Conservation (phyloP, 495 filamentous ascomycete species). For the Aspergillus biplanus region DNA sequence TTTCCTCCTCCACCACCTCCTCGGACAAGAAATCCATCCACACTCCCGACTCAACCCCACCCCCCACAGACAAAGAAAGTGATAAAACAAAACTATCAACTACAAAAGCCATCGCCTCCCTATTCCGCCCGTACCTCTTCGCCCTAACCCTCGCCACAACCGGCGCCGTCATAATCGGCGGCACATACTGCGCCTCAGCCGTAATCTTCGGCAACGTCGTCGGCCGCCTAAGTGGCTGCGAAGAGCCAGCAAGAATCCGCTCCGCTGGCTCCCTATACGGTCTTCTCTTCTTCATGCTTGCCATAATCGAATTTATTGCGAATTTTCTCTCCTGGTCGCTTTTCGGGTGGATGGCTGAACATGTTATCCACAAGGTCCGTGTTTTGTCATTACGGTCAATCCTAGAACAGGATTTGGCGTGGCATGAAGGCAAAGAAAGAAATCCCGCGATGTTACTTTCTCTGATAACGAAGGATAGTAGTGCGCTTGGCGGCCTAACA, state of each 20-base stretch:
- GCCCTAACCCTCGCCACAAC: neutral
- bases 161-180: slow-evolving; percentile 26
- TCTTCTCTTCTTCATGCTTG: slow-evolving; percentile 55
- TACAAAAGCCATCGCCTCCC: neutral
- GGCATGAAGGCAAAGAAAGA: slow-evolving; percentile 50
- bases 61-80: too few species aligned
- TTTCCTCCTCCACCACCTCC: too few species aligned
- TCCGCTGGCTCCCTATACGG: slow-evolving; percentile 49
- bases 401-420: slow-evolving; percentile 50
- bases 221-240: slow-evolving; percentile 43
- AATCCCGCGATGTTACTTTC: slow-evolving; percentile 47
- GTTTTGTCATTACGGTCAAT: slow-evolving; percentile 51
- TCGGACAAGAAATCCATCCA: too few species aligned
- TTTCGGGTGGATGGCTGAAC: slow-evolving; percentile 54
- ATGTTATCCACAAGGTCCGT: slow-evolving; percentile 49
- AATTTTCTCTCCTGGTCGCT: slow-evolving; percentile 47
- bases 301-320: slow-evolving; percentile 49
- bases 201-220: slow-evolving; percentile 56
- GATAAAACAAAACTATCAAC: too few species aligned
- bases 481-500: slow-evolving; percentile 47
- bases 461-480: slow-evolving; percentile 52
- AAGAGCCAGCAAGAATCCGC: slow-evolving; percentile 33
- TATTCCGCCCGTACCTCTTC: neutral
- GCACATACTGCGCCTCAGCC: neutral
- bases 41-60: too few species aligned